phyloP scores from a whole-genome alignment of 805 yeast species.

The Yamadazyma philogaea region DNA sequence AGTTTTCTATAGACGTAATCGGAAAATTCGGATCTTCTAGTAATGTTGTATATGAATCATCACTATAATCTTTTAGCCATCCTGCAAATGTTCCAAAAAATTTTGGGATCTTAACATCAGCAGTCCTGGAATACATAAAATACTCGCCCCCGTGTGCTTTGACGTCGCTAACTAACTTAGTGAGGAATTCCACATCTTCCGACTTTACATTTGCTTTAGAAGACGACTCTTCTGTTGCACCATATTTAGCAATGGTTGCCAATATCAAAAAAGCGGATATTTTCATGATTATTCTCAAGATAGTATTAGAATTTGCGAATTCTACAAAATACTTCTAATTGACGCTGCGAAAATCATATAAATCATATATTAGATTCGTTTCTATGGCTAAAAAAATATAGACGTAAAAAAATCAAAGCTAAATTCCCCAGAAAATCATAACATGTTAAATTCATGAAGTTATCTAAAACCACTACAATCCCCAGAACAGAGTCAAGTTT shows the following conservation, averaged over 20 bases:
- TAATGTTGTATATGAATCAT: constrained; percentile 37
- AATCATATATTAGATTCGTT: no score
- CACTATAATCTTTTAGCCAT: constrained; percentile 29
- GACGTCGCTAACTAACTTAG: constrained; percentile 36
- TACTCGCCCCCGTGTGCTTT: constrained; percentile 24
- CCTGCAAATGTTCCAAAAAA: constrained; percentile 27
- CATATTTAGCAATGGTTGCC: not conserved
- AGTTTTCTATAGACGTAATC: constrained; percentile 23
- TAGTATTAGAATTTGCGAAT: not conserved
- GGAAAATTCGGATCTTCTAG: constrained; percentile 24
- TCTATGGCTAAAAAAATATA: no score
- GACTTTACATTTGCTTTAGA: constrained; percentile 3
- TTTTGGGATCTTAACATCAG: constrained; percentile 23
- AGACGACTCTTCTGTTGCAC: not conserved
- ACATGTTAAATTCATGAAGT: not conserved
- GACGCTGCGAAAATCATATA: not conserved
- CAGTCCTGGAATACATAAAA: constrained; percentile 25
- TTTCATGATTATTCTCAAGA: constrained; percentile 1
- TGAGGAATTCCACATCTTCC: constrained; percentile 27
- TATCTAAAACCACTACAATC: constrained; percentile 1
- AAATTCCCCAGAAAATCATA: not conserved
- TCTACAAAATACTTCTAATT: not conserved
- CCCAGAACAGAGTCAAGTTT: constrained; percentile 52
- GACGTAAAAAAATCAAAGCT: not conserved
- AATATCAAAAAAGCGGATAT: not conserved